Percentiles rank a stretch among this genome's conserved stretches.
phyloP scores from a whole-genome alignment of 805 yeast species.

The Lachancea thermotolerans region DNA sequence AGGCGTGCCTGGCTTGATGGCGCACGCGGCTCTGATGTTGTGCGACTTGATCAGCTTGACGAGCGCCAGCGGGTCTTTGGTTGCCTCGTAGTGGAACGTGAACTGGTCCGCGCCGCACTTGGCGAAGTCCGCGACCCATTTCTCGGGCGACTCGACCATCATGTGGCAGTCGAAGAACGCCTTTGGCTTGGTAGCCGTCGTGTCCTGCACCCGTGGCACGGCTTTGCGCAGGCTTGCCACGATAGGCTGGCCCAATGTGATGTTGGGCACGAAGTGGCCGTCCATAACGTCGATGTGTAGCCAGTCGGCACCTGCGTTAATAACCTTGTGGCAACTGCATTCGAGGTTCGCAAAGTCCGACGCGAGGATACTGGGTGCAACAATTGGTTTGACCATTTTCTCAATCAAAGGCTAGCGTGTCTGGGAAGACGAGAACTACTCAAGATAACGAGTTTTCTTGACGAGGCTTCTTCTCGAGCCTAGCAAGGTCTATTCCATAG shows the following conservation, averaged over 20 bases:
- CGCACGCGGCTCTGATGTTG: conserved; percentile 93
- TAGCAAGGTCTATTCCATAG: too few species aligned
- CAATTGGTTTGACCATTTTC: conserved; percentile 67
- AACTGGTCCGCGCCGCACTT: conserved; percentile 93
- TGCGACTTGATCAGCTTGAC: conserved; percentile 66
- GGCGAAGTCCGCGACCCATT: conserved; percentile 90
- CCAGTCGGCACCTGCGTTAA: conserved; percentile 88
- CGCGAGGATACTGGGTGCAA: conserved; percentile 93
- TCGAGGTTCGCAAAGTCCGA: conserved; percentile 88
- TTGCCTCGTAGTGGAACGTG: conserved; percentile 93
- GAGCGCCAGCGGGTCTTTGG: conserved; percentile 66
- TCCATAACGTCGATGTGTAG: conserved; percentile 98
- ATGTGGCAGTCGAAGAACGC: conserved; percentile 90
- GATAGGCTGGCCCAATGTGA: conserved; percentile 89
- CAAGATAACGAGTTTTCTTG: not conserved
- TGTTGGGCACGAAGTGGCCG: conserved; percentile 96
- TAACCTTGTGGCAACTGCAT: conserved; percentile 75
- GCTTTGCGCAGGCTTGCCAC: conserved; percentile 69
- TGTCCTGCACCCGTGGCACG: conserved; percentile 57
- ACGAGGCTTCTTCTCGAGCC: too few species aligned
- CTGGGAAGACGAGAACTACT: not conserved
- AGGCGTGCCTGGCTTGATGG: conserved; percentile 88
- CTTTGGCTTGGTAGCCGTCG: conserved; percentile 34
- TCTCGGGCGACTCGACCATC: conserved; percentile 92
- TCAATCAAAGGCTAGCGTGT: not conserved